Conservation (phyloP, 2,329 filamentous ascomycete genomes). For the Ascochyta rabiei region DNA sequence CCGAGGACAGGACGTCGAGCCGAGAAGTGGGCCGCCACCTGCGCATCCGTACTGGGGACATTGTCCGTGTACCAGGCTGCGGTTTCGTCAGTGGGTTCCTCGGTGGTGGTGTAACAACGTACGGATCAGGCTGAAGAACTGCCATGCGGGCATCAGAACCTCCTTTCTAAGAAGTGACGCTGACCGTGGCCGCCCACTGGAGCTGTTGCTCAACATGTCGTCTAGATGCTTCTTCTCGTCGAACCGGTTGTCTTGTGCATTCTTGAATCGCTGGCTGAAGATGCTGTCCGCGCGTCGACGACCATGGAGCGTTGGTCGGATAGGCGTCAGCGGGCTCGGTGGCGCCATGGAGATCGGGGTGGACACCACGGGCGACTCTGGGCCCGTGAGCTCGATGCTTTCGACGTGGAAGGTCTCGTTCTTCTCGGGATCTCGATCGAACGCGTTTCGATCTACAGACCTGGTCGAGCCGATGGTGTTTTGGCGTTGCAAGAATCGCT, state of each 20-base stretch:
- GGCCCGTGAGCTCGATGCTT: conserved; percentile 47
- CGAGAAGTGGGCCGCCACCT: conserved; percentile 88
- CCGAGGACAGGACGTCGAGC: conserved; percentile 83
- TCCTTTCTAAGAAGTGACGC: conserved; percentile 68
- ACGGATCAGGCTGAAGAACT: conserved; percentile 94
- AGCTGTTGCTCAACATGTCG: conserved; percentile 46
- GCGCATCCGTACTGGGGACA: conserved; percentile 69
- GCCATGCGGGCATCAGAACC: conserved; percentile 94
- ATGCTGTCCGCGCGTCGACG: conserved; percentile 56
- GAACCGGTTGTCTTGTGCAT: conserved; percentile 57
- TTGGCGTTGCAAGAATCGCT: conserved; percentile 70
- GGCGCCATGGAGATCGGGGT: conserved; percentile 38
- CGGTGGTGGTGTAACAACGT: conserved; percentile 47
- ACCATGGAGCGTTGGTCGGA: conserved; percentile 36
- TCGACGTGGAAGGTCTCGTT: conserved; percentile 52
- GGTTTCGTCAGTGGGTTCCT: conserved; percentile 19
- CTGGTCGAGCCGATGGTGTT: conserved; percentile 62
- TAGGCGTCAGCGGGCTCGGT: conserved; percentile 33
- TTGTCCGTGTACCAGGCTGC: conserved; percentile 84
- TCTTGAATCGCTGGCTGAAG: conserved; percentile 54
- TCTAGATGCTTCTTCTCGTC: conserved; percentile 56
- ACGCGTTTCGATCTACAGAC: conserved; percentile 33
- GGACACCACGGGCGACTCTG: conserved; percentile 44
- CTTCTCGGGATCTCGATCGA: conserved; percentile 42
- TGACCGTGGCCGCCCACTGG: conserved; percentile 41